Percentiles rank a stretch among this genome's conserved stretches.
Conservation (phyloP, 345 rosid genomes). For the Trapa incisa region DNA sequence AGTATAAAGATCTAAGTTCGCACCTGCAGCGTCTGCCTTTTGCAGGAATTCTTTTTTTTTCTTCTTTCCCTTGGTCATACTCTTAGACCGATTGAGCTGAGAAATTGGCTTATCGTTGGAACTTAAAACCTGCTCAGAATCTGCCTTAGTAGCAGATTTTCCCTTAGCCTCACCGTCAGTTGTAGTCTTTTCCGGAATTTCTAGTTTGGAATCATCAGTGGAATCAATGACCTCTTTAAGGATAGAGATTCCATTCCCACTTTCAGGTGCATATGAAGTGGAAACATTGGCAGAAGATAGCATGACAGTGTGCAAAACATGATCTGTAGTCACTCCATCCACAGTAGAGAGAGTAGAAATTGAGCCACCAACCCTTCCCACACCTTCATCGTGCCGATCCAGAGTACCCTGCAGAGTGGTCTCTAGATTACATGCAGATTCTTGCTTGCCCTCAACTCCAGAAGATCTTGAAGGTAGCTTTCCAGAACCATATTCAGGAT, state of each 20-base stretch:
- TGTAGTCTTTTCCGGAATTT: conserved; percentile 20
- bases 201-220: neutral
- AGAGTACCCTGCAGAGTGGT: neutral
- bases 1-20: conserved; percentile 65
- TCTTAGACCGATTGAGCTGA: conserved; percentile 21
- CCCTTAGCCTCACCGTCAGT: conserved; percentile 25
- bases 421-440: neutral
- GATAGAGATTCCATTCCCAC: no score
- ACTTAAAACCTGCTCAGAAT: conserved; percentile 18
- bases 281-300: conserved; percentile 5
- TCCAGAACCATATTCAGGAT: neutral
- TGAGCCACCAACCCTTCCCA: conserved; percentile 4
- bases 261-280: no score
- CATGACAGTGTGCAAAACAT: neutral
- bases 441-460: neutral
- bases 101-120: conserved; percentile 36
- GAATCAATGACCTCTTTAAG: no score
- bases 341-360: conserved; percentile 7
- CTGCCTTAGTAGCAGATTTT: conserved; percentile 18
- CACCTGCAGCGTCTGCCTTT: conserved; percentile 92
- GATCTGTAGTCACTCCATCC: conserved; percentile 18
- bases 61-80: conserved; percentile 32
- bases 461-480: conserved; percentile 5
- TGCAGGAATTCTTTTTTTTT: conserved; percentile 54
- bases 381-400: neutral